A percentile compares a stretch with the other conserved stretches of the same genome.
These are phyloP conservation scores for Tuber umbilicatum DNA, from an alignment of 495 filamentous ascomycete species.

Conservation along the genomic window DNA sequence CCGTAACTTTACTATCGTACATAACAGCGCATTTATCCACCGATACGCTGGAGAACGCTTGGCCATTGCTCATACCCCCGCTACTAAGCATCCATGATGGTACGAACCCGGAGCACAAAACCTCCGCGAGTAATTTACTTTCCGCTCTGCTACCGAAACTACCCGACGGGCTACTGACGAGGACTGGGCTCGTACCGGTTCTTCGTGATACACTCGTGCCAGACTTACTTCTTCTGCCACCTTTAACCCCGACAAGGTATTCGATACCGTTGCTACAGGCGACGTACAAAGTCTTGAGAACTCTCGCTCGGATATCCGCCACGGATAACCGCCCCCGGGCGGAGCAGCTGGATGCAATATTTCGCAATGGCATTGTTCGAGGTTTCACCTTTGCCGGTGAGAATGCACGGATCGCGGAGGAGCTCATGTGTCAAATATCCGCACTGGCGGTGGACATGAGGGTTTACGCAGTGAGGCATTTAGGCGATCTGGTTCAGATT, in stretches of 20 bases:
- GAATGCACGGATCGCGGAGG: conserved; percentile 48
- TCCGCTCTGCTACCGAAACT: conserved; percentile 54
- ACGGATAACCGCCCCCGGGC: conserved; percentile 42
- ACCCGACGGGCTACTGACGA: conserved; percentile 46
- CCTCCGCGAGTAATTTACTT: conserved; percentile 57
- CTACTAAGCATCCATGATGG: conserved; percentile 76
- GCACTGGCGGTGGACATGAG: conserved; percentile 56
- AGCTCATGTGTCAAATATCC: conserved; percentile 55
- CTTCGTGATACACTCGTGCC: conserved; percentile 74
- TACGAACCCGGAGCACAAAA: conserved; percentile 50
- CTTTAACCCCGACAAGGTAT: conserved; percentile 66
- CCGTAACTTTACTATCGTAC: conserved; percentile 23
- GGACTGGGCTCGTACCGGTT: conserved; percentile 70
- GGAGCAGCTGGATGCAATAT: conserved; percentile 47
- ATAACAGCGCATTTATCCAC: conserved; percentile 4
- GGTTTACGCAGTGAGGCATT: conserved; percentile 65
- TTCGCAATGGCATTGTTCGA: conserved; percentile 54
- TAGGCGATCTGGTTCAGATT: conserved; percentile 64
- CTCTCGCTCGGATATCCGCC: conserved; percentile 46
- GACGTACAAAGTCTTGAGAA: conserved; percentile 61
- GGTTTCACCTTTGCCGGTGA: conserved; percentile 52
- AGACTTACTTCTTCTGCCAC: conserved; percentile 65
- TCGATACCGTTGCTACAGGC: conserved; percentile 58
- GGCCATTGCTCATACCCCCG: conserved; percentile 77
- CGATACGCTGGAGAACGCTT: conserved; percentile 42